Evolutionary conservation across 192 early-diverging fungal species (phyloP).

Genomic region (Spinellus fusiger): DNA sequence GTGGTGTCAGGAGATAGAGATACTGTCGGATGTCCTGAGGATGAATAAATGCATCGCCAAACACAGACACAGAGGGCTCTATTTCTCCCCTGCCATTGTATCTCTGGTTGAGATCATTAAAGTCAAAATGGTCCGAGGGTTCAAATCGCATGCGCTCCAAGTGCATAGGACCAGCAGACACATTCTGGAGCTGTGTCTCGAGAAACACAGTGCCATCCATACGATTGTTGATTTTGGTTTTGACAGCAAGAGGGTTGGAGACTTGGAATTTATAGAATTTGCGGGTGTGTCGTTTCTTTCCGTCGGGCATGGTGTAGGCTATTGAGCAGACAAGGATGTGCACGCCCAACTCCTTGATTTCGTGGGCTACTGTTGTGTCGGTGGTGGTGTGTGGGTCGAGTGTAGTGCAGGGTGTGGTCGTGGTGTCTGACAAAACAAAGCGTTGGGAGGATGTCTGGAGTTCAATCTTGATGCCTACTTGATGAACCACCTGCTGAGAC

Average conservation of each 20-base stretch:
- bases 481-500: slow-evolving; percentile 52
- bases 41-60: slow-evolving; percentile 51
- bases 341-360: slow-evolving; percentile 92
- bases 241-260: slow-evolving; percentile 90
- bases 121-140: slow-evolving; percentile 62
- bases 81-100: slow-evolving; percentile 10
- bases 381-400: slow-evolving; percentile 65
- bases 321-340: slow-evolving; percentile 89
- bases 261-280: slow-evolving; percentile 98
- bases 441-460: slow-evolving; percentile 84
- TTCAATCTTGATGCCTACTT: slow-evolving; percentile 73
- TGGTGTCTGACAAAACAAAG: slow-evolving; percentile 66
- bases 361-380: slow-evolving; percentile 80
- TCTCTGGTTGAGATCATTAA: slow-evolving; percentile 56
- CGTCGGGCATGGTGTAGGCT: slow-evolving; percentile 66
- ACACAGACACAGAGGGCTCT: slow-evolving; percentile 31
- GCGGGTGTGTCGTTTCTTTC: slow-evolving; percentile 65
- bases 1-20: slow-evolving; percentile 76
- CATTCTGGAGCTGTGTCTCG: slow-evolving; percentile 94
- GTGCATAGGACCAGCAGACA: slow-evolving; percentile 70
- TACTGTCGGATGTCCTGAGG: slow-evolving; percentile 89
- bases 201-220: slow-evolving; percentile 64
- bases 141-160: slow-evolving; percentile 89
- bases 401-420: slow-evolving; percentile 18
- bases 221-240: slow-evolving; percentile 91